Percentiles rank a stretch among this genome's conserved stretches.
Evolutionary conservation across 106 monocot genomes (phyloP).

Genomic region (Platanthera guangdongensis): DNA sequence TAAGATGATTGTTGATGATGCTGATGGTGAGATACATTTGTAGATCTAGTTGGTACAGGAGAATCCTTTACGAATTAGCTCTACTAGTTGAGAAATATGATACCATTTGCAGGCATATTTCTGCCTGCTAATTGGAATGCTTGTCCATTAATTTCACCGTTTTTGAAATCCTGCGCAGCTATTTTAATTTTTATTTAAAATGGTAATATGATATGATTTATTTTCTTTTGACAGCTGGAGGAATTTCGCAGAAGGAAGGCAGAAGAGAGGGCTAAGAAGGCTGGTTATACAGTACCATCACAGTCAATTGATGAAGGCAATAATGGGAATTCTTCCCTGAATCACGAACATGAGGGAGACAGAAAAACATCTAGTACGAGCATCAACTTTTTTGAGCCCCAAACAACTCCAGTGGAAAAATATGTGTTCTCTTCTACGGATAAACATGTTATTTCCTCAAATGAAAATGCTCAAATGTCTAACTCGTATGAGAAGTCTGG

Average conservation of each 20-base stretch:
- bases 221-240: constrained; percentile 45
- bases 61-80: background rate
- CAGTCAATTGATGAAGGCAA: constrained; percentile 26
- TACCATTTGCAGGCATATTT: background rate
- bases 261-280: constrained; percentile 44
- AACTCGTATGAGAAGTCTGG: constrained; percentile 20
- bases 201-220: background rate
- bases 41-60: background rate
- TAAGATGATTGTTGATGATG: no score
- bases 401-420: constrained; percentile 10
- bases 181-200: background rate
- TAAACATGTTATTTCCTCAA: constrained; percentile 16
- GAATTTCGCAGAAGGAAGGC: constrained; percentile 81
- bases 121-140: background rate
- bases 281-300: constrained; percentile 34
- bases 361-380: constrained; percentile 3
- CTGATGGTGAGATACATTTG: background rate
- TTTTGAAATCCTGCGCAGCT: background rate
- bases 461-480: constrained; percentile 14
- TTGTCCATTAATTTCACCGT: background rate
- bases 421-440: constrained; percentile 11
- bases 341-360: constrained; percentile 18
- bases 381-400: constrained; percentile 5
- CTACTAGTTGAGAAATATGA: background rate
- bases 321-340: constrained; percentile 20